Evolutionary conservation across 345 rosid species (phyloP), one percentile per base, ranked within the genome.

Genomic region (Geranium rotundifolium): DNA sequence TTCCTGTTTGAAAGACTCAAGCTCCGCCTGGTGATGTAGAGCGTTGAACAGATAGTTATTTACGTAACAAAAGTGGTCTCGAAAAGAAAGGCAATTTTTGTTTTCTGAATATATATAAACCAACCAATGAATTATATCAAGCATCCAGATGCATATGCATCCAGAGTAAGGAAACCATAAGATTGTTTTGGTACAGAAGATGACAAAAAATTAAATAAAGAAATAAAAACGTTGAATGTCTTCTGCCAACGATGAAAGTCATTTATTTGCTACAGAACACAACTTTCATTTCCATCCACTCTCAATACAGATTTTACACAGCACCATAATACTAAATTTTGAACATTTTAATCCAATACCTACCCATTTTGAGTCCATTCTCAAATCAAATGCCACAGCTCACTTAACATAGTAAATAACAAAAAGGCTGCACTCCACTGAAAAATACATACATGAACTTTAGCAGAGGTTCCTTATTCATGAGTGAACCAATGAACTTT

Each of bases 1-100:
- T 79, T 85, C 95, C 70, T 67, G 77, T 81, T 68, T 84, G 57
- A 82, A 54, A 71, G 91, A 80, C 71, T 95, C 97, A 71, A 90
- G 90, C 64, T 95, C 97, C 60, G 73, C 92, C 96, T 95, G 85
- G 65, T 50, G 68, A 74, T 19, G 73, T 50, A 67, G 68, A 17
- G 54, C 18, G 58, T 29, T 64, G 58, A 18, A 56, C 20, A 71
- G 30, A 23, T 50, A 63, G 16, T 46, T 46, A 46, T 3, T 46
- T 46, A 41, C 50, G 10, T 1, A 14, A 9, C 16, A 46, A 46
- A 7, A 46, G 12, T 34, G 16, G 10, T 46, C 8, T 46, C 8
- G 16, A 46, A 46, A 9, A 2, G 52, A 46, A 46, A 46, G 16
- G 52, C 6, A 9, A 46, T 46, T 7, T 46, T 14, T 46, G 52